Evolutionary conservation across 345 rosid species (phyloP).

Genomic region (Leavenworthia alabamica): DNA sequence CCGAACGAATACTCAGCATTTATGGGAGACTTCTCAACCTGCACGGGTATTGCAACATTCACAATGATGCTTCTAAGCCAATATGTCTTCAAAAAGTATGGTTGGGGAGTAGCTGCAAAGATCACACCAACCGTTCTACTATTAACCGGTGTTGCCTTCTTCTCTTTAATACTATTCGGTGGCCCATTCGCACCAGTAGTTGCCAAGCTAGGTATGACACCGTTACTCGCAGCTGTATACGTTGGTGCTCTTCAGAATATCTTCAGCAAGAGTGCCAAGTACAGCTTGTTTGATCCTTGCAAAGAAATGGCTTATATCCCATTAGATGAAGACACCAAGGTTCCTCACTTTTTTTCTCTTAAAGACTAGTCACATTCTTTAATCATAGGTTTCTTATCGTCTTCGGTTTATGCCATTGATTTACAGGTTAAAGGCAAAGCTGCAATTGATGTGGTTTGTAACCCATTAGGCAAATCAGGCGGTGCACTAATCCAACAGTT

Average conservation of each 20-base stretch:
- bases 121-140: constrained; percentile 88
- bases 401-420: background rate
- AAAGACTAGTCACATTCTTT: background rate
- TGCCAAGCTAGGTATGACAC: constrained; percentile 78
- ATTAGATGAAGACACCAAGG: constrained; percentile 95
- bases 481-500: constrained; percentile 97
- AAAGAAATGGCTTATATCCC: constrained; percentile 99
- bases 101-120: constrained; percentile 95
- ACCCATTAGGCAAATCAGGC: constrained; percentile 89
- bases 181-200: constrained; percentile 65
- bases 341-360: constrained; percentile 16
- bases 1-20: constrained; percentile 95
- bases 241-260: constrained; percentile 98
- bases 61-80: constrained; percentile 94
- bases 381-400: background rate
- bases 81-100: constrained; percentile 69
- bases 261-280: constrained; percentile 99
- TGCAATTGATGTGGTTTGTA: constrained; percentile 92
- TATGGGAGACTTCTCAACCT: constrained; percentile 97
- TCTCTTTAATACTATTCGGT: constrained; percentile 74
- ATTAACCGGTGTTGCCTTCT: constrained; percentile 87
- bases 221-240: constrained; percentile 92
- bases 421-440: constrained; percentile 92
- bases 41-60: constrained; percentile 86
- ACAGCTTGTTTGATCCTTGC: constrained; percentile 97